phyloP scores from a whole-genome alignment of 2,329 filamentous ascomycete species.

The Colletotrichum sp. region DNA sequence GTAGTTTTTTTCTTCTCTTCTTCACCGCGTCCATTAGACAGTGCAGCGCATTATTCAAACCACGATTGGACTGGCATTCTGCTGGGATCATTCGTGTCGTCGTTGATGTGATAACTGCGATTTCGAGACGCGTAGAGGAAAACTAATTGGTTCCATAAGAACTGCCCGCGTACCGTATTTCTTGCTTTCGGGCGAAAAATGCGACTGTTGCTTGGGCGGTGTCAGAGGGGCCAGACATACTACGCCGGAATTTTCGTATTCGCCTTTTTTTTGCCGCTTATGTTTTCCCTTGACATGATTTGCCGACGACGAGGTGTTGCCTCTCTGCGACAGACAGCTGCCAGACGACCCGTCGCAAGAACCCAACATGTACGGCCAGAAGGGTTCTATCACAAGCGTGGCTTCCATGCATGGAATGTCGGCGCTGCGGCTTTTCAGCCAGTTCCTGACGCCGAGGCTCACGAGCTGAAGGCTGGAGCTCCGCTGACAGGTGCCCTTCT shows the following conservation, averaged over 20 bases:
- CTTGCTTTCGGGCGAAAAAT: conserved; percentile 34
- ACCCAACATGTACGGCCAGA: neutral
- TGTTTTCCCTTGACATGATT: neutral
- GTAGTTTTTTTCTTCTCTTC: conserved; percentile 47
- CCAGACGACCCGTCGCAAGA: neutral
- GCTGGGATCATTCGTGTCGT: conserved; percentile 59
- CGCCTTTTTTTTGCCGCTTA: neutral
- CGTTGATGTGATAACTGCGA: conserved; percentile 60
- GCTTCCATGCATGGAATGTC: conserved; percentile 2
- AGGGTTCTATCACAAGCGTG: neutral
- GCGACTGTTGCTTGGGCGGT: conserved; percentile 67
- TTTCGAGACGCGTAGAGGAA: conserved; percentile 55
- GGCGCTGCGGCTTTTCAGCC: neutral
- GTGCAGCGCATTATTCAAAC: conserved; percentile 75
- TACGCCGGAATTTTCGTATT: neutral
- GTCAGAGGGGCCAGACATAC: conserved; percentile 83
- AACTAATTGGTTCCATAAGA: conserved; percentile 69
- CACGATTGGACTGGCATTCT: conserved; percentile 71
- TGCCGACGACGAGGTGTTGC: neutral
- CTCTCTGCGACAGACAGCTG: neutral
- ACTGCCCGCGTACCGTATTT: conserved; percentile 63
- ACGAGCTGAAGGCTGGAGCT: neutral
- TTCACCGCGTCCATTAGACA: conserved; percentile 82
- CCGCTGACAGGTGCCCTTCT: neutral
- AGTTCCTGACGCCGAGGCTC: conserved; percentile 4